Conservation (phyloP, 2,329 filamentous ascomycete species). For the Cladosporium austrohemisphaericum region DNA sequence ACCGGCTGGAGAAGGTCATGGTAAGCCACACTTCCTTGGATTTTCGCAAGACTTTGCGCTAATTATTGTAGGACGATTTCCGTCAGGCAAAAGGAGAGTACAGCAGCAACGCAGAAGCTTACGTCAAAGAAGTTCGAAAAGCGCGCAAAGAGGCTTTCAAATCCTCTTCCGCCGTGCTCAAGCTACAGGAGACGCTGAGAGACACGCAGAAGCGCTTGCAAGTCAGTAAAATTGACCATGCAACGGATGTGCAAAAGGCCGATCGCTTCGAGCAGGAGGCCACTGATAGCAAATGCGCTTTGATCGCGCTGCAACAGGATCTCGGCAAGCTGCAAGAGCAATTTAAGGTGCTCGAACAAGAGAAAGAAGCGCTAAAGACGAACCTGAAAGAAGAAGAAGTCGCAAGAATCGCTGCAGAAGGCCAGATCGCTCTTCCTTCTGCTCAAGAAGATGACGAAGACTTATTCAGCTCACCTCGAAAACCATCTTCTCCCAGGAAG, state of each 20-base stretch:
- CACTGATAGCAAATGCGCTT: constrained; percentile 62
- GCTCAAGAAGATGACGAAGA: constrained; percentile 51
- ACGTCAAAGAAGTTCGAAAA: constrained; percentile 70
- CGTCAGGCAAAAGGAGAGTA: constrained; percentile 62
- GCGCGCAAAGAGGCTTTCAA: constrained; percentile 72
- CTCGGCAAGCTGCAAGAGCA: constrained; percentile 61
- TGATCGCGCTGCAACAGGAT: constrained; percentile 64
- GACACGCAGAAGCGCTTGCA: constrained; percentile 14
- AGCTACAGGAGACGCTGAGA: constrained; percentile 63
- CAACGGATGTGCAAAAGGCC: constrained; percentile 12
- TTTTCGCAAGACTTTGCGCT: not conserved
- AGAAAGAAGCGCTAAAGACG: constrained; percentile 70
- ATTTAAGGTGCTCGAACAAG: constrained; percentile 65
- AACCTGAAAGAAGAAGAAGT: constrained; percentile 71
- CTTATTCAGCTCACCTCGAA: constrained; percentile 61
- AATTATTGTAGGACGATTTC: constrained; percentile 58
- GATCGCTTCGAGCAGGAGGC: constrained; percentile 58
- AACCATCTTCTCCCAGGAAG: constrained; percentile 40
- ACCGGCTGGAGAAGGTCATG: constrained; percentile 66
- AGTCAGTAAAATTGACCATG: constrained; percentile 16
- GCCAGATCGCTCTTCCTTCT: constrained; percentile 61
- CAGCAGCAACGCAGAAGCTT: constrained; percentile 42
- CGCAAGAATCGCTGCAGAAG: constrained; percentile 67
- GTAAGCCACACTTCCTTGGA: constrained; percentile 44
- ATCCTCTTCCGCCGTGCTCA: constrained; percentile 64